Evolutionary conservation across 257 asterid genomes (phyloP).

Genomic region (Nicotiana noctiflora): DNA sequence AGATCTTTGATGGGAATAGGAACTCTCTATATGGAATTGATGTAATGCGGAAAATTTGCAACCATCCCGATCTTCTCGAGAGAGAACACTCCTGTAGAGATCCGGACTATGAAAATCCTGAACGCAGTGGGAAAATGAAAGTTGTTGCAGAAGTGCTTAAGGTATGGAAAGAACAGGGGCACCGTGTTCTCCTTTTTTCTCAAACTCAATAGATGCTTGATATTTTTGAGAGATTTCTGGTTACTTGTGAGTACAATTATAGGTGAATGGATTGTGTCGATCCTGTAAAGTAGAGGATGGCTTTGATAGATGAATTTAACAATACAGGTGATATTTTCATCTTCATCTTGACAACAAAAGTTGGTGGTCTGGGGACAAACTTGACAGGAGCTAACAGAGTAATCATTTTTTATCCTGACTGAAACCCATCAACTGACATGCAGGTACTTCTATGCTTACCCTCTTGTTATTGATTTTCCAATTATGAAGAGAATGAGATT

Average conservation of each 20-base stretch:
- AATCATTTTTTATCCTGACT: constrained; percentile 94
- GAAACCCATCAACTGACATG: constrained; percentile 98
- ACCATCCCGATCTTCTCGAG: constrained; percentile 98
- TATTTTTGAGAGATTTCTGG: too few species aligned
- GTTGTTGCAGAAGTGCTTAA: too few species aligned
- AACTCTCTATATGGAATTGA: constrained; percentile 91
- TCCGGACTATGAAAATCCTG: constrained; percentile 90
- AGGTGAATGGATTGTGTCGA: constrained; percentile 97
- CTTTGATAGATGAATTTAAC: constrained; percentile 88
- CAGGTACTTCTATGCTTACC: constrained; percentile 45
- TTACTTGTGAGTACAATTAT: too few species aligned
- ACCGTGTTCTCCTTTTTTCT: too few species aligned
- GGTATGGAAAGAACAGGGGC: too few species aligned
- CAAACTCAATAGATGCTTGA: too few species aligned
- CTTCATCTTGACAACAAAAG: constrained; percentile 87
- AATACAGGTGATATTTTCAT: constrained; percentile 67
- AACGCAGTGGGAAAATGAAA: constrained; percentile 93
- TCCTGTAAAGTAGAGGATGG: constrained; percentile 86
- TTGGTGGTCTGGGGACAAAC: constrained; percentile 97
- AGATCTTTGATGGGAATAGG: constrained; percentile 78
- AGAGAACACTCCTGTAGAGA: constrained; percentile 75
- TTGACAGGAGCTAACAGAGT: constrained; percentile 97
- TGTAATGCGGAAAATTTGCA: constrained; percentile 95
- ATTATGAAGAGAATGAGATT: background rate
- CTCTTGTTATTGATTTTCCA: constrained; percentile 4